A percentile compares a stretch with the other conserved stretches of the same genome.
Conservation (phyloP, 2,329 filamentous ascomycete genomes). For the Sporothrix euskadiensis region DNA sequence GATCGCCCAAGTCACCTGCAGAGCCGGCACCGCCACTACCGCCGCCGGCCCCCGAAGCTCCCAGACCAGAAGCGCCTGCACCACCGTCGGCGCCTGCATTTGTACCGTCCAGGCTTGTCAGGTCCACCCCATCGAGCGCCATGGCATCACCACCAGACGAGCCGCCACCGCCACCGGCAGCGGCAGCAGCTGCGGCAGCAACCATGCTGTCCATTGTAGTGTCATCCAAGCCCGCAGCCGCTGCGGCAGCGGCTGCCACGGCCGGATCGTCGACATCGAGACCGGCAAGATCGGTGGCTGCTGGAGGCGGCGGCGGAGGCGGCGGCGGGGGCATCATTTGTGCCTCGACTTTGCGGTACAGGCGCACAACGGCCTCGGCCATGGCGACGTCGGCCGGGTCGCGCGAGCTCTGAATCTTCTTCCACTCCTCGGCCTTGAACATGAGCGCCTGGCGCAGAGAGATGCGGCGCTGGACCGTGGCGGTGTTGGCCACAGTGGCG, state of each 20-base stretch:
- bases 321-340: constrained; percentile 51
- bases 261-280: constrained; percentile 21
- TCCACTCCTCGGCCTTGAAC: constrained; percentile 58
- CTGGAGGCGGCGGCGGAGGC: constrained; percentile 13
- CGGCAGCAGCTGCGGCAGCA: constrained; percentile 18
- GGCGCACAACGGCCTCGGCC: constrained; percentile 63
- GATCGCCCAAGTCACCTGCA: constrained; percentile 29
- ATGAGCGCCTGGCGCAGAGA: constrained; percentile 62
- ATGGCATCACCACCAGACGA: constrained; percentile 22
- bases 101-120: not conserved
- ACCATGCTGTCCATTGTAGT: constrained; percentile 29
- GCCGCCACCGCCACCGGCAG: not conserved
- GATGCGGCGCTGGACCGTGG: constrained; percentile 49
- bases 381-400: constrained; percentile 48
- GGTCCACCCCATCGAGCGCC: constrained; percentile 24
- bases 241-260: constrained; percentile 19
- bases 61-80: not conserved
- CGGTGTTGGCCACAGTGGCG: constrained; percentile 40
- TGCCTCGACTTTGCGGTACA: constrained; percentile 65
- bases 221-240: constrained; percentile 24
- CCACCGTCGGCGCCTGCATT: not conserved
- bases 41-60: not conserved
- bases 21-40: not conserved
- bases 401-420: constrained; percentile 52
- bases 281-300: constrained; percentile 1